These are phyloP conservation scores for Biscogniauxia sp. DNA, from an alignment of 2,329 filamentous ascomycete species.

Conservation along the genomic window DNA sequence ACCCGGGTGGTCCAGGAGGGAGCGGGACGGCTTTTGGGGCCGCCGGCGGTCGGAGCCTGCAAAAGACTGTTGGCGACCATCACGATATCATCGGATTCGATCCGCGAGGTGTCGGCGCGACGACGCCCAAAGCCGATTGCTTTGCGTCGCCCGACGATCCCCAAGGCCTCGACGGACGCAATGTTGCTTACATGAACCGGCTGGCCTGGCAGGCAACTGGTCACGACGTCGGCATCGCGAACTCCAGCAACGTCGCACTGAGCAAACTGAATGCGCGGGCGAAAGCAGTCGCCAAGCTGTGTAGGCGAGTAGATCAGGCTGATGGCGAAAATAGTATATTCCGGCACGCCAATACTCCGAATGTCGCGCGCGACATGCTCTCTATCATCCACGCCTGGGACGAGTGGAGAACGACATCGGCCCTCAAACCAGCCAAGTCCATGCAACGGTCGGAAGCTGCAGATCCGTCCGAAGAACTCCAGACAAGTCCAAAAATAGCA, in stretches of 20 bases:
- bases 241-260: constrained; percentile 34
- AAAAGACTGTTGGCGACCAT: constrained; percentile 37
- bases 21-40: constrained; percentile 36
- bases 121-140: constrained; percentile 40
- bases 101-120: constrained; percentile 43
- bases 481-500: constrained; percentile 10
- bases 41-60: constrained; percentile 29
- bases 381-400: constrained; percentile 41
- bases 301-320: constrained; percentile 28
- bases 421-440: constrained; percentile 10
- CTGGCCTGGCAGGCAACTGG: constrained; percentile 32
- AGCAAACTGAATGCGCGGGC: constrained; percentile 28
- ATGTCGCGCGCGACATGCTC: constrained; percentile 40
- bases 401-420: constrained; percentile 26
- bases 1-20: constrained; percentile 48
- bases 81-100: constrained; percentile 48
- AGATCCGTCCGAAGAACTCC: constrained; percentile 5
- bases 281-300: constrained; percentile 33
- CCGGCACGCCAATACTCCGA: constrained; percentile 32
- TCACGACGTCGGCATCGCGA: constrained; percentile 34
- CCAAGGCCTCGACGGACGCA: constrained; percentile 24
- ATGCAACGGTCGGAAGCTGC: constrained; percentile 8
- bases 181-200: constrained; percentile 32
- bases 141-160: constrained; percentile 29
- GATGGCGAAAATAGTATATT: constrained; percentile 34